Conservation (phyloP, 2,329 filamentous ascomycete genomes). For the Talaromyces islandicus region DNA sequence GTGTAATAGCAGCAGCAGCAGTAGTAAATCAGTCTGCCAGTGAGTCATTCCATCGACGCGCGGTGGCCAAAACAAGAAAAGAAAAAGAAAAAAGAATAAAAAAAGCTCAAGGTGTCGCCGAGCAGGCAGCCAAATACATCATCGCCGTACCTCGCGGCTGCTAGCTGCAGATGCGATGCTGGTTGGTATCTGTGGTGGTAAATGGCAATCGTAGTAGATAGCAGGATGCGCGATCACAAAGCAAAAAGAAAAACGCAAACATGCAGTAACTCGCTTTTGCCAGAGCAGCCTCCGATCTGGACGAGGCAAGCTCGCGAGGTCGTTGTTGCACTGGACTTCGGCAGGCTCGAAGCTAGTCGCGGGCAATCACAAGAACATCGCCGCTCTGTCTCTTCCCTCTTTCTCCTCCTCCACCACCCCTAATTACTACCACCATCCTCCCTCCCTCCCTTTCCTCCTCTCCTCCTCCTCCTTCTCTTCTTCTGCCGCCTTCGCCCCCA, state of each 20-base stretch:
- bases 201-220: not conserved
- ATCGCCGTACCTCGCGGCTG: not conserved
- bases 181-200: not conserved
- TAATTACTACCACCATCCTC: not conserved
- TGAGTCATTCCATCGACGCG: not conserved
- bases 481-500: not conserved
- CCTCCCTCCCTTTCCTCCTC: constrained; percentile 3
- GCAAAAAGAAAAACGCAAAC: not conserved
- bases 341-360: not conserved
- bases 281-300: not conserved
- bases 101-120: not conserved
- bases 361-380: constrained; percentile 12
- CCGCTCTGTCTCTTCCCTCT: constrained; percentile 1
- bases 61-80: too few species aligned
- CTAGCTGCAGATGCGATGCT: not conserved
- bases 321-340: not conserved
- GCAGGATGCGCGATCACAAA: not conserved
- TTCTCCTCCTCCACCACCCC: constrained; percentile 5
- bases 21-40: not conserved
- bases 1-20: not conserved
- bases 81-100: too few species aligned
- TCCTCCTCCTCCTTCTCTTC: not conserved
- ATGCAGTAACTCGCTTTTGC: not conserved
- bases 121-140: not conserved
- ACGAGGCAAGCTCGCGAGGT: not conserved